Conservation (phyloP, 2,329 filamentous ascomycete species). For the Corynespora cassiicola region DNA sequence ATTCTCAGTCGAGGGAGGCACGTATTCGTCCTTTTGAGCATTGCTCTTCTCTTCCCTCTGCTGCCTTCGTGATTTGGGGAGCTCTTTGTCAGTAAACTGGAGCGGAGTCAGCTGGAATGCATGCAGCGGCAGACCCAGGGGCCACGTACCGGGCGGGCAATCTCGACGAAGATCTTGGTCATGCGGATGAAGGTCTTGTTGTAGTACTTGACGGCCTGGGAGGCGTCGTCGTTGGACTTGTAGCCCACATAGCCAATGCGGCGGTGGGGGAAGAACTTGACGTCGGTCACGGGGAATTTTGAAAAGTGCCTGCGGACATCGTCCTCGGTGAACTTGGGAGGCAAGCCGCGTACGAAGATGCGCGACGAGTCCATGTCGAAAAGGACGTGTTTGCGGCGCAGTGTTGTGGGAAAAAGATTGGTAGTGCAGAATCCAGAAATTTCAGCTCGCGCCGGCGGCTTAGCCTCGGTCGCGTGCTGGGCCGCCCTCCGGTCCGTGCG, state of each 20-base stretch:
- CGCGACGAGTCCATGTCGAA: slow-evolving; percentile 73
- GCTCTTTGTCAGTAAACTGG: slow-evolving; percentile 41
- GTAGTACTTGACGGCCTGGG: slow-evolving; percentile 89
- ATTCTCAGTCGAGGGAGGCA: slow-evolving; percentile 33
- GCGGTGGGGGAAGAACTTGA: slow-evolving; percentile 87
- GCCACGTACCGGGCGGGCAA: slow-evolving; percentile 76
- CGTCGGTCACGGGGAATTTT: slow-evolving; percentile 81
- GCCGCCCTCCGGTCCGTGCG: background rate
- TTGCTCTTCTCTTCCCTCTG: slow-evolving; percentile 32
- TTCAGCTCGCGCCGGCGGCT: slow-evolving; percentile 5
- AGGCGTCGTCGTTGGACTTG: slow-evolving; percentile 80
- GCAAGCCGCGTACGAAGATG: slow-evolving; percentile 75
- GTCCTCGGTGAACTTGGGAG: slow-evolving; percentile 81
- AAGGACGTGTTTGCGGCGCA: background rate
- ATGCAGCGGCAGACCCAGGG: background rate
- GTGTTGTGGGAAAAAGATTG: background rate
- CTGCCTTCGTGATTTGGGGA: slow-evolving; percentile 42
- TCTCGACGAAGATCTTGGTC: slow-evolving; percentile 90
- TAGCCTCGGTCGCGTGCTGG: slow-evolving; percentile 3
- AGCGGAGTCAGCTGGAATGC: slow-evolving; percentile 29
- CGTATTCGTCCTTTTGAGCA: slow-evolving; percentile 30
- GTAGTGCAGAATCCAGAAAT: background rate
- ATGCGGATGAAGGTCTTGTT: slow-evolving; percentile 94
- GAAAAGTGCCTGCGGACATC: slow-evolving; percentile 91
- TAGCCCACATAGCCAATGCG: slow-evolving; percentile 97